phyloP scores from a whole-genome alignment of 441 rosid species.

The Isatis lusitanica region DNA sequence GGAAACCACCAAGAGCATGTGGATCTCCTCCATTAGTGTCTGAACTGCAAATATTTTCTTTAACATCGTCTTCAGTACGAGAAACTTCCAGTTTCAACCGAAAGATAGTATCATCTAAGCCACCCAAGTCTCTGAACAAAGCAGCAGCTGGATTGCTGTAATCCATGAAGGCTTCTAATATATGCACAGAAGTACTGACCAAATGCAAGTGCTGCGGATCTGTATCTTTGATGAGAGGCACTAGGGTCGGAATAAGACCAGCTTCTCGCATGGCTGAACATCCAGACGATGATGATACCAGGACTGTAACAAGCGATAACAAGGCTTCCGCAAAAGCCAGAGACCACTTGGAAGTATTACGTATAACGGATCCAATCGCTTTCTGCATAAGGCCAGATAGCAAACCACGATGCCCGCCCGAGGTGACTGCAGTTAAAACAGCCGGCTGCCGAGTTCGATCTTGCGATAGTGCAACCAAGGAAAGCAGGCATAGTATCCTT shows the following conservation, averaged over 20 bases:
- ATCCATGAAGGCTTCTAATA: slow-evolving; percentile 94
- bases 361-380: slow-evolving; percentile 78
- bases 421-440: slow-evolving; percentile 84
- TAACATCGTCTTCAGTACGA: slow-evolving; percentile 56
- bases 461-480: slow-evolving; percentile 91
- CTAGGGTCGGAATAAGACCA: slow-evolving; percentile 88
- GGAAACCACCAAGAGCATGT: slow-evolving; percentile 42
- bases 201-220: slow-evolving; percentile 92
- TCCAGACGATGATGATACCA: slow-evolving; percentile 92
- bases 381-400: slow-evolving; percentile 92
- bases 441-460: slow-evolving; percentile 89
- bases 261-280: slow-evolving; percentile 98
- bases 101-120: slow-evolving; percentile 88
- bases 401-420: slow-evolving; percentile 93
- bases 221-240: slow-evolving; percentile 94
- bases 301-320: slow-evolving; percentile 82
- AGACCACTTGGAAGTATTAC: slow-evolving; percentile 73
- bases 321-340: slow-evolving; percentile 93
- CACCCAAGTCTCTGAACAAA: slow-evolving; percentile 94
- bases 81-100: slow-evolving; percentile 87
- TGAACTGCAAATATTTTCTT: slow-evolving; percentile 57
- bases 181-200: slow-evolving; percentile 87
- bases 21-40: slow-evolving; percentile 46
- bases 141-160: slow-evolving; percentile 95
- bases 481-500: slow-evolving; percentile 67